Percentiles rank a stretch among this genome's conserved stretches.
Evolutionary conservation across 2,329 filamentous ascomycete genomes (phyloP).

Genomic region (Diaporthe helianthi): DNA sequence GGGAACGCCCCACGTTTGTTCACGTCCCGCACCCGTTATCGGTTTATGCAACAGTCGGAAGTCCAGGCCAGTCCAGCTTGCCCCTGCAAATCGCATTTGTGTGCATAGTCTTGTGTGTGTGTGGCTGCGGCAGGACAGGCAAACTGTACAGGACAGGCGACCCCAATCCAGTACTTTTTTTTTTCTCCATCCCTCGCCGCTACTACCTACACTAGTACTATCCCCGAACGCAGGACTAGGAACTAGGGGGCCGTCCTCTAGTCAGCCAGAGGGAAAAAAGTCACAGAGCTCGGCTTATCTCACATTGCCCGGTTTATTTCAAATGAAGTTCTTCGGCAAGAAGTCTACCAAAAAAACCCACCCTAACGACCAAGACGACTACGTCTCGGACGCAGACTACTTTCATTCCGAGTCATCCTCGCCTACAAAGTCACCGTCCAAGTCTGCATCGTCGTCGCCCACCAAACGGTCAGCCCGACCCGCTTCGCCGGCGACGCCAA

Average conservation of each 20-base stretch:
- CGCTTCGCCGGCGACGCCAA: constrained; percentile 41
- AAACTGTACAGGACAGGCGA: constrained; percentile 29
- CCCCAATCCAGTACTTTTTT: constrained; percentile 37
- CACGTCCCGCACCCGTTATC: constrained; percentile 1
- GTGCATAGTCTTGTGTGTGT: constrained; percentile 15
- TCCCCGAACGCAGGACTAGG: constrained; percentile 30
- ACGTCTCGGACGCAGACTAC: constrained; percentile 46
- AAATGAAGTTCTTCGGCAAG: constrained; percentile 62
- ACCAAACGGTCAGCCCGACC: constrained; percentile 49
- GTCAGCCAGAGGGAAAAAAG: constrained; percentile 25
- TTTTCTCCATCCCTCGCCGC: constrained; percentile 2
- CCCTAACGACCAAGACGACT: constrained; percentile 37
- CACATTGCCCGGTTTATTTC: constrained; percentile 33
- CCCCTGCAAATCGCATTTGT: constrained; percentile 31
- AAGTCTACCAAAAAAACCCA: constrained; percentile 50
- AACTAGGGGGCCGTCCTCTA: constrained; percentile 22
- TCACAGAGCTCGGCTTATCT: constrained; percentile 28
- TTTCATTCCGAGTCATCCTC: constrained; percentile 45
- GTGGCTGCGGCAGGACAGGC: neutral
- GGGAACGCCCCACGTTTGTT: neutral
- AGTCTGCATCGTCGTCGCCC: constrained; percentile 42
- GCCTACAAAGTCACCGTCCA: constrained; percentile 40
- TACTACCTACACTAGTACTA: constrained; percentile 29
- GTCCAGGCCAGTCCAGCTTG: constrained; percentile 29
- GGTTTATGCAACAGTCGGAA: constrained; percentile 18